These are phyloP conservation scores for Claviceps capensis DNA, from an alignment of 2,329 filamentous ascomycete genomes.

Conservation along the genomic window DNA sequence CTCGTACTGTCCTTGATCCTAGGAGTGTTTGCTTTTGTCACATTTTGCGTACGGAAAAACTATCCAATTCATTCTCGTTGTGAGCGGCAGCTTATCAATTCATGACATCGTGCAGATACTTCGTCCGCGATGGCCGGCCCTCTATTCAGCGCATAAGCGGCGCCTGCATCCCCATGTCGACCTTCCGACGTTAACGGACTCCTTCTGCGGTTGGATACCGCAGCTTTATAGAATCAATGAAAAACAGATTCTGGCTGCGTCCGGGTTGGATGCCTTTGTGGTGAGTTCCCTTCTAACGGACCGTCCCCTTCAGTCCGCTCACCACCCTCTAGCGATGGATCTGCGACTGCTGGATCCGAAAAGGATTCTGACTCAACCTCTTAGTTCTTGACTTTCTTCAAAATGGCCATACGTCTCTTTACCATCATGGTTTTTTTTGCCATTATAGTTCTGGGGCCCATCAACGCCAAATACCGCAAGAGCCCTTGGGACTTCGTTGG, in stretches of 20 bases:
- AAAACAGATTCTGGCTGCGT: constrained; percentile 76
- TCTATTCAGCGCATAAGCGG: constrained; percentile 82
- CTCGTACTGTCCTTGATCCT: constrained; percentile 58
- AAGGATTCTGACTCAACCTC: constrained; percentile 8
- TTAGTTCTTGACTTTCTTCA: constrained; percentile 82
- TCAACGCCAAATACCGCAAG: constrained; percentile 54
- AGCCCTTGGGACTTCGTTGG: background rate
- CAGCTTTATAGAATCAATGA: constrained; percentile 74
- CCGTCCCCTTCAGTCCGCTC: background rate
- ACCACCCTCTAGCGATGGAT: background rate
- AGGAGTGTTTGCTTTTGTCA: constrained; percentile 56
- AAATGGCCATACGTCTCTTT: constrained; percentile 81
- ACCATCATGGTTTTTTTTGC: constrained; percentile 70
- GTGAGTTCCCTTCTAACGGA: constrained; percentile 30
- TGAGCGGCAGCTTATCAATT: background rate
- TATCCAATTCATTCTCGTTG: background rate
- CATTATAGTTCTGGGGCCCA: constrained; percentile 65
- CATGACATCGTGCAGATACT: constrained; percentile 43
- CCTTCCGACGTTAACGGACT: constrained; percentile 69
- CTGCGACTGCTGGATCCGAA: background rate
- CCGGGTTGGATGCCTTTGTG: constrained; percentile 89
- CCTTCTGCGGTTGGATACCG: constrained; percentile 87
- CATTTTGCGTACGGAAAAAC: constrained; percentile 53
- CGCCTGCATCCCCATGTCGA: constrained; percentile 44
- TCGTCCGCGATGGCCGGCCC: constrained; percentile 77